Base-by-base conservation (phyloP, 768 basidiomycete genomes). In the Rhizopogon sp. region DNA sequence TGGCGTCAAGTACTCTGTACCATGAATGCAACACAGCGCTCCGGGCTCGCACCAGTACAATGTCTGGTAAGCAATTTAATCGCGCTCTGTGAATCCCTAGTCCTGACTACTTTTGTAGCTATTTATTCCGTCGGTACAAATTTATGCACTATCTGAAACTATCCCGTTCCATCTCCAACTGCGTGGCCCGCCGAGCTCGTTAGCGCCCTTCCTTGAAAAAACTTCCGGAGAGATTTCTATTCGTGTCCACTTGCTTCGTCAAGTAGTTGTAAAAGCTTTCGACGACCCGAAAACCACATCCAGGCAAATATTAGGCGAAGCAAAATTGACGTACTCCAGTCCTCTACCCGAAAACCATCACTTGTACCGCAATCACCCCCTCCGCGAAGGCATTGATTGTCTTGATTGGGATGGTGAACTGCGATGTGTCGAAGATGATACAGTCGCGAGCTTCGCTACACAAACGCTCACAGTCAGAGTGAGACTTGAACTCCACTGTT, bases 131-230 rank as follows among this genome's bases (percentile, higher is more conserved):
- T 73, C 75, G 6, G 76, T 75, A 11, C 78, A 77, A 45, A 74
- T 79, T 16, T 88, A 78, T 66, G 77, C 79, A 7, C 41, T 84
- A 31, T 62, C 71, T 9, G 83, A 87, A 57, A 72, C 70, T 16
- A 83, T 88, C 8, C 84, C 84, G 6, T 82, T 87, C 65, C 83
- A 86, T 60, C 62, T 88, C 16, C 87, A 87, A 58, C 71, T 88
- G 37, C 73, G 74, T 29, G 84, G 77, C 9, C 70, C 72, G 17
- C 58, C 74, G 1, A 61, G 70, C 20, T 77, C 80, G 1, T 71
- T 86, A 7, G 69, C 67, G 20, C 74, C 77, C 16, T 76, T 85
- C 59, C 63, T 83, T 56, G 57, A 61, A 33, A 61, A 67, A 44
- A 28, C 40, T 14, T 55, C 39, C 28, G 63, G 53, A 31, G 64